Conservation (phyloP, 129 eudicot genomes). For the Chrysanthemum lavandulifolium region DNA sequence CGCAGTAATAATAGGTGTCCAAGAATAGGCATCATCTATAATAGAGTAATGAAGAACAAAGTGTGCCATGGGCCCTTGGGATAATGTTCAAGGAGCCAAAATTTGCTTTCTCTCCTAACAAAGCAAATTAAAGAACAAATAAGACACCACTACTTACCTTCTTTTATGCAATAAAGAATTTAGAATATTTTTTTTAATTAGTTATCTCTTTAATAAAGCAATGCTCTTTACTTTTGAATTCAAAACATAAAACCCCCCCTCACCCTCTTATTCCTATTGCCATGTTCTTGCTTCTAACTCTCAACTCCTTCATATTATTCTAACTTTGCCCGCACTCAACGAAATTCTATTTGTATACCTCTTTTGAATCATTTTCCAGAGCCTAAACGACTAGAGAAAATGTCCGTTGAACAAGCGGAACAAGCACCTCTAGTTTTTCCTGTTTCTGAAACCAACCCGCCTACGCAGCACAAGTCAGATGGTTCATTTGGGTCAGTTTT, state of each 20-base stretch:
- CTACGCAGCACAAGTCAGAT: constrained; percentile 22
- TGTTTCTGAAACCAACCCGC: constrained; percentile 29
- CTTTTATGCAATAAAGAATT: constrained; percentile 35
- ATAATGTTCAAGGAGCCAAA: constrained; percentile 41
- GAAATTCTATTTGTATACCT: constrained; percentile 6
- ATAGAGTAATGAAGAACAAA: constrained; percentile 33
- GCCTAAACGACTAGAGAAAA: background rate
- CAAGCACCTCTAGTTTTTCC: constrained; percentile 36
- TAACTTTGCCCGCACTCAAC: constrained; percentile 32
- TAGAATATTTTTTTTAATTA: constrained; percentile 34
- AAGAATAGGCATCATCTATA: constrained; percentile 22
- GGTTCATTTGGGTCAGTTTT: constrained; percentile 42
- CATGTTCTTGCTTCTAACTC: constrained; percentile 27
- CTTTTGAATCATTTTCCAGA: background rate
- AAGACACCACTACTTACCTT: constrained; percentile 40
- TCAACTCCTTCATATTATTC: background rate
- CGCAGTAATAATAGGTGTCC: constrained; percentile 6
- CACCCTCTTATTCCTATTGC: constrained; percentile 35
- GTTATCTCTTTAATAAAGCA: constrained; percentile 44
- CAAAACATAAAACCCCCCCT: constrained; percentile 31
- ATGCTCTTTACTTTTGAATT: constrained; percentile 30
- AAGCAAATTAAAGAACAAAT: constrained; percentile 39
- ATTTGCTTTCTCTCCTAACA: constrained; percentile 44
- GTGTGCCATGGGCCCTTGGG: constrained; percentile 27
- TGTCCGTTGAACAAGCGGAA: constrained; percentile 30